These are phyloP conservation scores for Nemania sp. DNA, from an alignment of 2,329 filamentous ascomycete species.

Conservation along the genomic window DNA sequence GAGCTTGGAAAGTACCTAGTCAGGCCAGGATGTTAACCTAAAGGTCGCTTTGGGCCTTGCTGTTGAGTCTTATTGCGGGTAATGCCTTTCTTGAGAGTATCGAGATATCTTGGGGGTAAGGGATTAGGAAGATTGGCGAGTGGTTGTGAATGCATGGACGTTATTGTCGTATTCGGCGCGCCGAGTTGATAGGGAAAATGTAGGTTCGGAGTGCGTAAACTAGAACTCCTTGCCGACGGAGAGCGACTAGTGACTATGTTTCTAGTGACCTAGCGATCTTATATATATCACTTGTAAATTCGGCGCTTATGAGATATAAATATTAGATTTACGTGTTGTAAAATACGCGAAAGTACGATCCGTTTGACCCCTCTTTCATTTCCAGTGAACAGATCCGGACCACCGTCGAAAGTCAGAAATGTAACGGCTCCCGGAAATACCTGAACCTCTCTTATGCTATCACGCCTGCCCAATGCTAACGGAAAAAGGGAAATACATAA, in stretches of 20 bases:
- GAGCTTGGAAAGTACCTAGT: too few relatives aligned
- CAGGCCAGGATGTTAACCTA: too few relatives aligned
- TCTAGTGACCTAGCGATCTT: not conserved
- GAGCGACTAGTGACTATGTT: not conserved
- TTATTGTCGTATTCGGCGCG: too few relatives aligned
- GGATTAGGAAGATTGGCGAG: too few relatives aligned
- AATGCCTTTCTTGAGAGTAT: too few relatives aligned
- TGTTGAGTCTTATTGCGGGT: too few relatives aligned
- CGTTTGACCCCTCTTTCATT: constrained; percentile 10
- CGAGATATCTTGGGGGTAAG: too few relatives aligned
- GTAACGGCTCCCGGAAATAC: constrained; percentile 22
- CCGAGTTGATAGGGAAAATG: too few relatives aligned
- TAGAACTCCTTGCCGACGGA: not conserved
- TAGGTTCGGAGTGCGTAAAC: too few relatives aligned
- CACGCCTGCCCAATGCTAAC: constrained; percentile 41
- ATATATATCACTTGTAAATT: not conserved
- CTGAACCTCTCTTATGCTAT: constrained; percentile 36
- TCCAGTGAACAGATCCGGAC: constrained; percentile 19
- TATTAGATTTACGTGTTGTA: constrained; percentile 28
- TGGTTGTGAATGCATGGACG: too few relatives aligned
- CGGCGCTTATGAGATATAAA: not conserved
- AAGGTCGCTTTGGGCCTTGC: too few relatives aligned
- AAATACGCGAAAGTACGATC: constrained; percentile 3
- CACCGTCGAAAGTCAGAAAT: constrained; percentile 11
- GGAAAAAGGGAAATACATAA: constrained; percentile 23